Evolutionary conservation across 768 basidiomycete species (phyloP).

Genomic region (Podaxis sp.): DNA sequence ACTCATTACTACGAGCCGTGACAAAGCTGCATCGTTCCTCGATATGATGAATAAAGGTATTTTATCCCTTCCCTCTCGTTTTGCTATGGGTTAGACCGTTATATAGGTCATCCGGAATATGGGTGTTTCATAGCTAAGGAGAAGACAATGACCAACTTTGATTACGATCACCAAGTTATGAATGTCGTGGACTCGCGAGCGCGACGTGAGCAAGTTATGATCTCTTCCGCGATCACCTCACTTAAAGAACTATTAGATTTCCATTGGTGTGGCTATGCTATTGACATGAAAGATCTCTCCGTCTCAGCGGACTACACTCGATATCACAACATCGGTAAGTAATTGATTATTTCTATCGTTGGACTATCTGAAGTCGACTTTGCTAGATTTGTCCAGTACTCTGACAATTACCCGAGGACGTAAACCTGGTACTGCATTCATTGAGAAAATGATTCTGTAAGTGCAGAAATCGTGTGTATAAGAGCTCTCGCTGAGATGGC

Average conservation of each 20-base stretch:
- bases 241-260: conserved; percentile 53
- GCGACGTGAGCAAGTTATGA: conserved; percentile 19
- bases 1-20: conserved; percentile 69
- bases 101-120: conserved; percentile 85
- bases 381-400: conserved; percentile 58
- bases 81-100: neutral
- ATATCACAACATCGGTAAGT: conserved; percentile 59
- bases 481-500: conserved; percentile 35
- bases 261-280: conserved; percentile 90
- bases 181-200: conserved; percentile 52
- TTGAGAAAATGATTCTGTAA: conserved; percentile 74
- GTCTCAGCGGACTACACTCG: conserved; percentile 78
- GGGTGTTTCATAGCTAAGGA: conserved; percentile 88
- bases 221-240: neutral
- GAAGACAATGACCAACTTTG: conserved; percentile 90
- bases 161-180: conserved; percentile 51
- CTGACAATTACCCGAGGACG: conserved; percentile 70
- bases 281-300: conserved; percentile 75
- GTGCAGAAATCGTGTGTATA: conserved; percentile 22
- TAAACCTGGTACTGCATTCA: conserved; percentile 63
- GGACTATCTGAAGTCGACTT: neutral
- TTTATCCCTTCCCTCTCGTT: neutral
- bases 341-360: neutral
- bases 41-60: conserved; percentile 72
- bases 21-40: conserved; percentile 68